Evolutionary conservation across 2,329 filamentous ascomycete genomes (phyloP), one percentile per base, ranked within the genome.

Genomic region (Gremmenia infestans): DNA sequence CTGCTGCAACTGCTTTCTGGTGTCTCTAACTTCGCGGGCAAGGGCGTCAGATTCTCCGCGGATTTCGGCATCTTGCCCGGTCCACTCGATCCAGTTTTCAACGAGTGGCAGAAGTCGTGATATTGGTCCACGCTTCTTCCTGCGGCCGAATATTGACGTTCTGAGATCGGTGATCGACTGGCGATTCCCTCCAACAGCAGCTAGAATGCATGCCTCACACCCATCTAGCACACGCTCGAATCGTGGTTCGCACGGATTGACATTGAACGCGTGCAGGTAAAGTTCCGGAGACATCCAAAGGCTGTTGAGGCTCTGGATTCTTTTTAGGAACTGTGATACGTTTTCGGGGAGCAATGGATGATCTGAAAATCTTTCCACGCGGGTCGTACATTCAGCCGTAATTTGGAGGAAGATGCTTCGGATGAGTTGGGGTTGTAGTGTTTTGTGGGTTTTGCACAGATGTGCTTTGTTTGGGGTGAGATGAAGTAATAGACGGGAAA

Each of bases 121-220:
- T 12, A 52, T 22, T 32, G 42, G 45, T 8, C 54, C 43, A 2
- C 51, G 15, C n/a, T 54, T 64, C 52, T 56, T 64, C 48, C 54
- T 61, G 36, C 54, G 50, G 25, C 73, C 72, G 8, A 74, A 19
- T 51, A 81, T 61, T 46, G 71, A 68, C 4, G 76, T 73, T 32
- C 75, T 67, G 37, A 83, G 63, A 60, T 79, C 77, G 5, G 70
- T 63, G 3, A 83, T 67, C 2, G 73, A 58, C 19, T 72, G 67
- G 5, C 64, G 66, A 25, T 71, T 70, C 1, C 74, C 75, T 4
- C 79, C 79, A 1, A 83, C 63, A 5, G 72, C 71, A 2, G 77
- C 72, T 15, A 82, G 65, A 32, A 80, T 75, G 58, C 81, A 83
- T 1, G 78, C 79, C 61, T 81, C 75, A 58, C 81, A 83, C 15